Evolutionary conservation across 805 yeast species (phyloP), one percentile per base, ranked within the genome.

Genomic region (Metschnikowia santaceciliae): DNA sequence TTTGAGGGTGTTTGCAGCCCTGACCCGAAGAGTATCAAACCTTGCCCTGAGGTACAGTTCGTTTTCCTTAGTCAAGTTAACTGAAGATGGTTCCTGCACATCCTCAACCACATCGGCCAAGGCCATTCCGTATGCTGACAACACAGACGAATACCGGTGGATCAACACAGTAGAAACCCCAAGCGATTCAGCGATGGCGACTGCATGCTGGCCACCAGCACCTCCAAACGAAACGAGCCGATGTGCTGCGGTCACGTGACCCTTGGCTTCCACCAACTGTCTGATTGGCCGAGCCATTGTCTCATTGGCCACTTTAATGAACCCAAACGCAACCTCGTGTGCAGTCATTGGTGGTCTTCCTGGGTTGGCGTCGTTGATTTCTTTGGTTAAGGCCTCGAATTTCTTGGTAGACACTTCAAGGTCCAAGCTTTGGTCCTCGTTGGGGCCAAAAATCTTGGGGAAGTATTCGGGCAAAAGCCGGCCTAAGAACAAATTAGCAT

Each of bases 61-160:
- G 32, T 32, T 48, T 5, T 38, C 42, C 8, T 32, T 43, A 19
- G 32, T 36, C 35, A 51, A 44, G 6, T 17, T 40, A 39, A 51
- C 48, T 10, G 59, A 53, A 34, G 51, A 50, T 14, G 60, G 60
- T 32, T 50, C 54, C 47, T 56, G 61, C 38, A 51, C 51, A 26
- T 58, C 61, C 45, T 53, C 59, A 14, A 58, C 61, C 49, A 58
- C 57, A 34, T 58, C 61, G 2, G 61, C 61, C 50, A 58, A 52
- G 10, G 57, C 57, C 57, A 58, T 58, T 6, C 61, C 61, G 46
- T 58, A 58, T 7, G 61, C 61, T 20, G 61, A 58, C 26, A 58
- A 45, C n/a, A 58, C 57, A 10, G 61, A 58, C 35, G 58, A 53
- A 51, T 58, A 58, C 7, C 55, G 48, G 44, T 58, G 61, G 17